These are phyloP conservation scores for Botrytis hyacinthi DNA, from an alignment of 2,329 filamentous ascomycete species.

Conservation along the genomic window DNA sequence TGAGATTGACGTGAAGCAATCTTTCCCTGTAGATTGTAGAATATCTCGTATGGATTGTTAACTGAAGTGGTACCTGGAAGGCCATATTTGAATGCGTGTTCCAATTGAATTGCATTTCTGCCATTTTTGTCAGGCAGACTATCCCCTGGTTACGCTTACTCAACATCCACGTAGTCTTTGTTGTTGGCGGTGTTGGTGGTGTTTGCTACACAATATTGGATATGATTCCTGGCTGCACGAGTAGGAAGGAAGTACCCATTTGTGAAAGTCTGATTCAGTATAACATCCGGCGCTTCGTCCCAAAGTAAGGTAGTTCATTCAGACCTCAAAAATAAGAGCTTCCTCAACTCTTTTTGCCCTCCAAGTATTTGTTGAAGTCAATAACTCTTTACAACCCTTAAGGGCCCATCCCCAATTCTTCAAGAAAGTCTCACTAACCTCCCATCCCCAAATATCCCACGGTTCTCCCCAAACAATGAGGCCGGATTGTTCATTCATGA, in stretches of 20 bases:
- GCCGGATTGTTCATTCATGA: conserved; percentile 35
- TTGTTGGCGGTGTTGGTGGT: background rate
- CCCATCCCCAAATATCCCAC: conserved; percentile 44
- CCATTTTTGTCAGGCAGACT: background rate
- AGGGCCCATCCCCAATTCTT: conserved; percentile 42
- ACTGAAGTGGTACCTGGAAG: background rate
- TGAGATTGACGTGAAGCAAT: background rate
- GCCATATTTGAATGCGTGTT: background rate
- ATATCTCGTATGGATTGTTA: background rate
- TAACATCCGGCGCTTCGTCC: background rate
- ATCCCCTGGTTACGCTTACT: background rate
- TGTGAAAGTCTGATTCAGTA: background rate
- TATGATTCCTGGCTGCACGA: background rate
- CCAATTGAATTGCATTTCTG: background rate
- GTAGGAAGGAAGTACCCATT: background rate
- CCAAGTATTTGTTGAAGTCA: conserved; percentile 43
- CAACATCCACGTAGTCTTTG: background rate
- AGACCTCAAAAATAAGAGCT: background rate
- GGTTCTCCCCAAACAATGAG: conserved; percentile 42
- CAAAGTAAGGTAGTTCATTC: background rate
- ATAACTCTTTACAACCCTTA: conserved; percentile 29
- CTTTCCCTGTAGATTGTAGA: background rate
- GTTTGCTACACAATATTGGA: background rate
- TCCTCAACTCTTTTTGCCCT: conserved; percentile 39
- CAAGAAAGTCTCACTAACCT: conserved; percentile 44